Evolutionary conservation across 306 rosid genomes (phyloP), one percentile per base, ranked within the genome.

Genomic region (Cyamopsis tetragonoloba): DNA sequence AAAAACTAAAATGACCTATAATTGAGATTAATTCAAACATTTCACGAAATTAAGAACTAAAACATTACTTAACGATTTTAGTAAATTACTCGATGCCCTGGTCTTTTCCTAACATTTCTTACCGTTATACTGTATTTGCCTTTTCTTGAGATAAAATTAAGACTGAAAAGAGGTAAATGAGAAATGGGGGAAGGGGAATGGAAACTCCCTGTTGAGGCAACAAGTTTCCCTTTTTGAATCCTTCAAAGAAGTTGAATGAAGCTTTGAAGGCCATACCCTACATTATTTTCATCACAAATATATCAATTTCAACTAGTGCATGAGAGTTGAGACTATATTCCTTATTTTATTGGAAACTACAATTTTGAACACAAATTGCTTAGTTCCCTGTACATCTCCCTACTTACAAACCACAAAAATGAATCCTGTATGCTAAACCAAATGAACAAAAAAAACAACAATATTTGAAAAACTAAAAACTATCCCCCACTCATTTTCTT

Each of bases 351-450:
- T 22, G 38, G 15, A 73, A 68, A 62, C 73, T 32, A 58, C 49
- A 81, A 57, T 12, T 31, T 15, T 19, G 43, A 72, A 39, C 32
- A 38, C 9, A 53, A 44, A 10, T 44, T 51, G 49, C 54, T 66
- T 66, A 53, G 79, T 59, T 76, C 73, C 72, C 78, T 84, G 56
- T 62, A 75, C 76, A 72, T 59, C 56, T 56, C 54, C 9, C 55
- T 39, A 46, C 66, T 78, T 67, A 65, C 83, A 67, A 63, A 32
- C 53, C 55, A 56, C 39, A 39, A 50, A 39, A 50, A 57, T 63
- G 49, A 63, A 48, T 49, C 18, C 4, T 24, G 24, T 31, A 39
- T 49, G 20, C 78, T 44, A 50, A 65, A 17, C 58, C 66, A 68
- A 47, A 55, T 72, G 49, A 20, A 12, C 57, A 46, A 31, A 7